These are phyloP conservation scores for Lophiotrema nucula DNA, from an alignment of 495 filamentous ascomycete genomes.

Conservation along the genomic window DNA sequence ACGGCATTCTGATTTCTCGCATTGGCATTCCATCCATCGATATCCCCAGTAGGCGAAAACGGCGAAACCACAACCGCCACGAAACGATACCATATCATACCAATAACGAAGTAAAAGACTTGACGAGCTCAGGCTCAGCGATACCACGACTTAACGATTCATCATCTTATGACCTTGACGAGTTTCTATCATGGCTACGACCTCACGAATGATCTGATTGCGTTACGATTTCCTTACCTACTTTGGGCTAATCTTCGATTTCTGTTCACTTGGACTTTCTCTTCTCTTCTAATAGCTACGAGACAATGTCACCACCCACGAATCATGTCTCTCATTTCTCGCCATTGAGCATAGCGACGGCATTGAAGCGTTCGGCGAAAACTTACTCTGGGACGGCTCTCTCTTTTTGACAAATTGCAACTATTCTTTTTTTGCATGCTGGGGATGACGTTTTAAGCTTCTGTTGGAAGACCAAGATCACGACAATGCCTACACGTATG, in stretches of 20 bases:
- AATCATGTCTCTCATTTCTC: conserved; percentile 10
- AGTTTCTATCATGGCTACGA: conserved; percentile 19
- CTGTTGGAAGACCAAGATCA: too few species aligned
- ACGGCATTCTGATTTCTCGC: background rate
- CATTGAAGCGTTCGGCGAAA: conserved; percentile 33
- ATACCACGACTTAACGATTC: conserved; percentile 29
- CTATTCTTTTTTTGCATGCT: background rate
- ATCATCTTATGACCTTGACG: conserved; percentile 22
- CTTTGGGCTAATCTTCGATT: conserved; percentile 7
- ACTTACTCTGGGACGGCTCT: conserved; percentile 18
- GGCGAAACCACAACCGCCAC: conserved; percentile 1
- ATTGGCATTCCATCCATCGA: conserved; percentile 6
- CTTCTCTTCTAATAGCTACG: conserved; percentile 2
- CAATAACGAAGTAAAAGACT: conserved; percentile 31
- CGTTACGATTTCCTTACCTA: conserved; percentile 3
- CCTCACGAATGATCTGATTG: too few species aligned
- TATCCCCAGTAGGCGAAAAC: conserved; percentile 5
- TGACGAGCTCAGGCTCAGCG: conserved; percentile 36
- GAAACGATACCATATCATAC: conserved; percentile 12
- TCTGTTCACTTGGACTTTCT: background rate
- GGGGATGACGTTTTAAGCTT: too few species aligned
- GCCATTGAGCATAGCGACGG: conserved; percentile 29
- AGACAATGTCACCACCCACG: conserved; percentile 9
- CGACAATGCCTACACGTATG: background rate
- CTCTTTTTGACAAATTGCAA: conserved; percentile 18